Evolutionary conservation across 164 flowering plant genomes (phyloP).

Genomic region (Annona squamosa): DNA sequence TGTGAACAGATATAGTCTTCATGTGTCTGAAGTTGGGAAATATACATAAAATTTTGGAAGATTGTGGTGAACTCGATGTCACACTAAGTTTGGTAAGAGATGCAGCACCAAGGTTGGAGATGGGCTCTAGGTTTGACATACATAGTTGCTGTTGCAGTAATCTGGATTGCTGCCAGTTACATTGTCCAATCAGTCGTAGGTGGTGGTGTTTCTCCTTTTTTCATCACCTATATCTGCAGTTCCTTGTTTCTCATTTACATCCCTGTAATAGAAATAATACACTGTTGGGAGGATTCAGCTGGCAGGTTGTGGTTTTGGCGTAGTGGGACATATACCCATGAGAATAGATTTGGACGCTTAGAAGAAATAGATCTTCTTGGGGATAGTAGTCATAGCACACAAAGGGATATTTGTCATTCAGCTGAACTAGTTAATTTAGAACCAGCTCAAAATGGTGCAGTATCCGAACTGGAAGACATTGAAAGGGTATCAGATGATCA

Average conservation of each 20-base stretch:
- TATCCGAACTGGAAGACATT: conserved; percentile 6
- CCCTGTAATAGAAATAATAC: conserved; percentile 68
- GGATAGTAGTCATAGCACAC: conserved; percentile 16
- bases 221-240: conserved; percentile 90
- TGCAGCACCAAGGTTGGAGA: conserved; percentile 48
- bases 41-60: not conserved
- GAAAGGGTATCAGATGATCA: conserved; percentile 12
- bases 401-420: conserved; percentile 12
- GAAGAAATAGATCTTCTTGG: conserved; percentile 67
- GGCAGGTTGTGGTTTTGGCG: conserved; percentile 45
- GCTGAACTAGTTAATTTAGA: conserved; percentile 14
- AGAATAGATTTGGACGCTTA: conserved; percentile 26
- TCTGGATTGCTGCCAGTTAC: conserved; percentile 91
- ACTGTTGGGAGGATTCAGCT: conserved; percentile 60
- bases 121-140: conserved; percentile 77
- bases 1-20: not conserved
- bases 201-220: conserved; percentile 84
- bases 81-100: conserved; percentile 8
- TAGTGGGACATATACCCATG: conserved; percentile 13
- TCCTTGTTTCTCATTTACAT: conserved; percentile 71
- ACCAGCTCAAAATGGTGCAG: conserved; percentile 9
- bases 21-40: not conserved
- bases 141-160: conserved; percentile 63
- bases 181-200: conserved; percentile 89
- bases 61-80: not conserved